Evolutionary conservation across 2,329 filamentous ascomycete genomes (phyloP).

Genomic region (Conoideocrella luteorostrata): DNA sequence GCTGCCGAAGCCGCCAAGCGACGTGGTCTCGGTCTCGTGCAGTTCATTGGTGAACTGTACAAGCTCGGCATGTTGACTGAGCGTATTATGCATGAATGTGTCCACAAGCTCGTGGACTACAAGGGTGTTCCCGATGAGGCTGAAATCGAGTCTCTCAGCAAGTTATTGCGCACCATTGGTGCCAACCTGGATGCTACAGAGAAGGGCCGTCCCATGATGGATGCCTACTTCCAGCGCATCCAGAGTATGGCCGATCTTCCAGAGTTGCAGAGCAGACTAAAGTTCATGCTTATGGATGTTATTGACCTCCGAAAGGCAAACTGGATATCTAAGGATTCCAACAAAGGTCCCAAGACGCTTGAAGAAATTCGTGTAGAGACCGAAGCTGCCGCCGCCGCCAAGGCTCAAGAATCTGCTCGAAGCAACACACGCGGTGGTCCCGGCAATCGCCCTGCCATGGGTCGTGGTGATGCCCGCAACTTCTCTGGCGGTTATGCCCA

Average conservation of each 20-base stretch:
- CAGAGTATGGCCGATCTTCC: slow-evolving; percentile 72
- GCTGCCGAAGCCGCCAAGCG: slow-evolving; percentile 88
- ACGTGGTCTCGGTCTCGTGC: slow-evolving; percentile 92
- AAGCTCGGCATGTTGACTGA: slow-evolving; percentile 98
- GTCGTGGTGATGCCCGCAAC: slow-evolving; percentile 80
- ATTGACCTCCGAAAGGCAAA: slow-evolving; percentile 70
- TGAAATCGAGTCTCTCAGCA: slow-evolving; percentile 91
- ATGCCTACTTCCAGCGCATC: slow-evolving; percentile 89
- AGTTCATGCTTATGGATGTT: slow-evolving; percentile 96
- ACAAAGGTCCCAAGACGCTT: slow-evolving; percentile 96
- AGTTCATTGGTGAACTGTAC: slow-evolving; percentile 98
- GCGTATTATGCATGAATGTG: slow-evolving; percentile 99
- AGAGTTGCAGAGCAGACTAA: slow-evolving; percentile 77
- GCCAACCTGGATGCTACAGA: slow-evolving; percentile 76
- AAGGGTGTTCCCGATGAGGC: slow-evolving; percentile 89
- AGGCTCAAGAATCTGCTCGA: slow-evolving; percentile 66
- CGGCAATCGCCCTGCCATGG: slow-evolving; percentile 63
- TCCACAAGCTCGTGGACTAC: slow-evolving; percentile 94
- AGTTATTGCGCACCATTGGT: slow-evolving; percentile 88
- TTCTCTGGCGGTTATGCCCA: slow-evolving; percentile 70
- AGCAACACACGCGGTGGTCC: slow-evolving; percentile 56
- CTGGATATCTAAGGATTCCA: slow-evolving; percentile 82
- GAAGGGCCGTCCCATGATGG: slow-evolving; percentile 80
- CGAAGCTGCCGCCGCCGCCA: slow-evolving; percentile 72
- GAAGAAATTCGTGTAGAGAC: slow-evolving; percentile 80